These are phyloP conservation scores for Parastagonospora nodorum DNA, from an alignment of 2,329 filamentous ascomycete genomes.

Conservation along the genomic window DNA sequence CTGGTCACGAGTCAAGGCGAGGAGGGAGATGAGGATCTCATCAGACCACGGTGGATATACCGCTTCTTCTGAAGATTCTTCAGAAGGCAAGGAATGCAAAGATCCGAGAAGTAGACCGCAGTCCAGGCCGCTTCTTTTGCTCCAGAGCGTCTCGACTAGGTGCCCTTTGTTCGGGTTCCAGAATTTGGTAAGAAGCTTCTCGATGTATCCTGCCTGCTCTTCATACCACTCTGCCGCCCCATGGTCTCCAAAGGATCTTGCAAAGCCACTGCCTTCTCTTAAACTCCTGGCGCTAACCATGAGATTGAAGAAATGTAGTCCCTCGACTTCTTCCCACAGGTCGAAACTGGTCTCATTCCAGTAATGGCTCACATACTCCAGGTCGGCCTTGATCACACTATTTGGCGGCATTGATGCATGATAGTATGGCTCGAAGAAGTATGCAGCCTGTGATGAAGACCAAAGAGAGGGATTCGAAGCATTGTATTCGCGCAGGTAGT, in stretches of 20 bases:
- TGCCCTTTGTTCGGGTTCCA: slow-evolving; percentile 46
- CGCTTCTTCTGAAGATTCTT: slow-evolving; percentile 18
- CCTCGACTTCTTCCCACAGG: slow-evolving; percentile 54
- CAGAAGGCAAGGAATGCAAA: slow-evolving; percentile 38
- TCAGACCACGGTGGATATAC: slow-evolving; percentile 45
- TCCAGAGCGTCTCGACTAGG: slow-evolving; percentile 44
- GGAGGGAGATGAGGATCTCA: slow-evolving; percentile 45
- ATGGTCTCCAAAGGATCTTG: slow-evolving; percentile 38
- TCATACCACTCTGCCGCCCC: slow-evolving; percentile 48
- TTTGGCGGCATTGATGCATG: slow-evolving; percentile 41
- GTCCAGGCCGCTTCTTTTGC: slow-evolving; percentile 43
- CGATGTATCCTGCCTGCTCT: slow-evolving; percentile 43
- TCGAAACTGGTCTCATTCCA: slow-evolving; percentile 52
- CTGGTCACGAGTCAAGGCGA: slow-evolving; percentile 43
- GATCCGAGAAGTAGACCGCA: slow-evolving; percentile 47
- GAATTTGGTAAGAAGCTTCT: slow-evolving; percentile 42
- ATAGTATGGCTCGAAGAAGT: slow-evolving; percentile 46
- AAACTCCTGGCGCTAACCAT: slow-evolving; percentile 47
- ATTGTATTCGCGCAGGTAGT: slow-evolving; percentile 49
- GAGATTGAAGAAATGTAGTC: slow-evolving; percentile 49
- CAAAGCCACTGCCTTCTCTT: slow-evolving; percentile 42
- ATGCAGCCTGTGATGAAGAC: slow-evolving; percentile 23
- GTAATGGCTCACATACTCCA: slow-evolving; percentile 51
- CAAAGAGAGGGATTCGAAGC: slow-evolving; percentile 46
- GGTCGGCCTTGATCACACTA: slow-evolving; percentile 52